phyloP scores from a whole-genome alignment of 768 basidiomycete genomes.

The Podaxis mareebaensis region DNA sequence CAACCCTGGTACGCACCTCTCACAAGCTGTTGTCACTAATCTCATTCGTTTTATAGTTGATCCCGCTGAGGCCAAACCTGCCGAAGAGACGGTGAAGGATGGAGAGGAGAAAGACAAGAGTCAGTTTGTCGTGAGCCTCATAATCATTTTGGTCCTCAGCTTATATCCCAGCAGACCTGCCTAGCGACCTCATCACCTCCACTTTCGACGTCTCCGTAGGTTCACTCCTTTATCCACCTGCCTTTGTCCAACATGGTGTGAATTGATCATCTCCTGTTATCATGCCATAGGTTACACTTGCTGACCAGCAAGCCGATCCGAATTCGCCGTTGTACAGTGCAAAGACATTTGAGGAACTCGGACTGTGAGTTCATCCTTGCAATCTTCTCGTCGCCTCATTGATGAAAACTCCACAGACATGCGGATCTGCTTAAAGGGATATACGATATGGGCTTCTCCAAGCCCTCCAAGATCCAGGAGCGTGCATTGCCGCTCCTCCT shows the following conservation, averaged over 20 bases:
- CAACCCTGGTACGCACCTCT: no score
- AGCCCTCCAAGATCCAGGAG: conserved; percentile 99
- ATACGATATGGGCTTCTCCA: conserved; percentile 93
- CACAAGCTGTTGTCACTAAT: no score
- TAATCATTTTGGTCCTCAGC: no score
- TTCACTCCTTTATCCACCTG: conserved; percentile 7
- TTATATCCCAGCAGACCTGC: conserved; percentile 24
- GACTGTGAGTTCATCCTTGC: conserved; percentile 62
- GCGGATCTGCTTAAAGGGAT: conserved; percentile 90
- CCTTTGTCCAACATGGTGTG: conserved; percentile 3
- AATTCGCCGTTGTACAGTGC: conserved; percentile 94
- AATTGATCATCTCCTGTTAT: conserved; percentile 1
- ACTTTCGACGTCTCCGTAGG: conserved; percentile 81
- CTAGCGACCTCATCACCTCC: conserved; percentile 71
- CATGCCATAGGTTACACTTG: conserved; percentile 78
- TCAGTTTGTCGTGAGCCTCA: no score
- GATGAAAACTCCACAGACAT: conserved; percentile 46
- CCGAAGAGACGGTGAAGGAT: no score
- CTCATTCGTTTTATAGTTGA: no score
- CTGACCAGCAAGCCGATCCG: conserved; percentile 93
- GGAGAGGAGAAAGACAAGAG: no score
- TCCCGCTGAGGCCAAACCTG: no score
- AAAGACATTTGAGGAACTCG: conserved; percentile 94
- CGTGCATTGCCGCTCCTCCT: conserved; percentile 91
- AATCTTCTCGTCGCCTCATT: background rate